phyloP scores from a whole-genome alignment of 2,329 filamentous ascomycete species.

The Fusarium compactum region DNA sequence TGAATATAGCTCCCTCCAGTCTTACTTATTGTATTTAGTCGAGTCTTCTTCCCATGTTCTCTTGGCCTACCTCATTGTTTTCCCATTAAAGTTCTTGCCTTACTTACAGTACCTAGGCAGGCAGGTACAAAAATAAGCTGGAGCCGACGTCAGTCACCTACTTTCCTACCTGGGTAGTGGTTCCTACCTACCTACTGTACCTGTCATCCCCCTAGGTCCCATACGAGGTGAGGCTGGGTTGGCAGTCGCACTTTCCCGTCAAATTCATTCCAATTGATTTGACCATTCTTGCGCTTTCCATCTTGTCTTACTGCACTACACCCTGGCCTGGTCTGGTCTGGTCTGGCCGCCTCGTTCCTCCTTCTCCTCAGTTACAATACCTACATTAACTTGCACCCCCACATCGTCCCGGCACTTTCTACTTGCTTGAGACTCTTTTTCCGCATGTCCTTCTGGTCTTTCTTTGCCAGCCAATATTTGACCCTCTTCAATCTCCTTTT shows the following conservation, averaged over 20 bases:
- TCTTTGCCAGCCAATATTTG: conserved; percentile 20
- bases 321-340: background rate
- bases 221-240: background rate
- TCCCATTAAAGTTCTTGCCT: background rate
- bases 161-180: background rate
- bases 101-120: background rate
- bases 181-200: background rate
- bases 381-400: conserved; percentile 16
- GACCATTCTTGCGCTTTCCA: background rate
- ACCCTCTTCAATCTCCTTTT: conserved; percentile 27
- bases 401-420: conserved; percentile 40
- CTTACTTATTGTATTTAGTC: background rate
- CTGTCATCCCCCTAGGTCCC: background rate
- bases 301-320: background rate
- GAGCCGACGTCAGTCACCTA: background rate
- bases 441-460: conserved; percentile 18
- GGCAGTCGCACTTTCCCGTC: conserved; percentile 5
- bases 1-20: background rate
- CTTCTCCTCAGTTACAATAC: background rate
- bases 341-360: background rate
- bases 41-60: background rate
- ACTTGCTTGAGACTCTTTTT: conserved; percentile 29
- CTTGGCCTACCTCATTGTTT: conserved; percentile 7
- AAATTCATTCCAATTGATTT: conserved; percentile 25
- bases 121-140: too few species aligned